phyloP scores from a whole-genome alignment of 225 moss, liverwort and hornwort genomes.

The Neckera pumila region DNA sequence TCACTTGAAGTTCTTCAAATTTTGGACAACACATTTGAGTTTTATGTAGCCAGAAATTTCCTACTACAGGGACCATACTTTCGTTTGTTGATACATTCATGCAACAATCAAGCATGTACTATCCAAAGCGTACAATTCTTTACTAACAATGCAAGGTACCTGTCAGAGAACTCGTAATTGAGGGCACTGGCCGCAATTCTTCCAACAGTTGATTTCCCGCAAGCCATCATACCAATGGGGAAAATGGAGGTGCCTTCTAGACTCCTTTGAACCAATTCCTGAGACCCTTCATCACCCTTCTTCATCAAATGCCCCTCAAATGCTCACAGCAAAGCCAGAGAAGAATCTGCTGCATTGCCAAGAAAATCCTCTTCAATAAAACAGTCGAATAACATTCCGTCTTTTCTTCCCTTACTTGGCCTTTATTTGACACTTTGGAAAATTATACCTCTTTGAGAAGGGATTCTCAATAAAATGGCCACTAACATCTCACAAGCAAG shows the following conservation, averaged over 20 bases:
- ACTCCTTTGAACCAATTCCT: neutral
- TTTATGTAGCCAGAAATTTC: neutral
- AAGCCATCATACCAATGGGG: slow-evolving; percentile 19
- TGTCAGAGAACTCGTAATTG: neutral
- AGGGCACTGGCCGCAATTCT: neutral
- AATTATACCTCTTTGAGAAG: neutral
- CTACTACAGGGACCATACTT: neutral
- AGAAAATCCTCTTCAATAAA: neutral
- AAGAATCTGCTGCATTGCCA: neutral
- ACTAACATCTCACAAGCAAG: neutral
- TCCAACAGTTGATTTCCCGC: neutral
- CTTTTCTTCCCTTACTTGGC: neutral
- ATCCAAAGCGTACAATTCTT: neutral
- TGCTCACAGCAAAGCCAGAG: neutral
- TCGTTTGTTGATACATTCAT: neutral
- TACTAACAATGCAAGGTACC: neutral
- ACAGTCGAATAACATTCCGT: neutral
- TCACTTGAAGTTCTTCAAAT: neutral
- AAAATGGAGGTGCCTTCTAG: slow-evolving; percentile 25
- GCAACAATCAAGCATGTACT: neutral
- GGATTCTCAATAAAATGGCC: neutral
- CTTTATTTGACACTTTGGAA: neutral
- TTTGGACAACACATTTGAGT: neutral
- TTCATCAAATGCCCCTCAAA: slow-evolving; percentile 9
- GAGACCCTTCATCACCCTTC: neutral